Evolutionary conservation across 1,284 basidiomycete species (phyloP), one percentile per base, ranked within the genome.

Genomic region (Kwoniella shivajii): DNA sequence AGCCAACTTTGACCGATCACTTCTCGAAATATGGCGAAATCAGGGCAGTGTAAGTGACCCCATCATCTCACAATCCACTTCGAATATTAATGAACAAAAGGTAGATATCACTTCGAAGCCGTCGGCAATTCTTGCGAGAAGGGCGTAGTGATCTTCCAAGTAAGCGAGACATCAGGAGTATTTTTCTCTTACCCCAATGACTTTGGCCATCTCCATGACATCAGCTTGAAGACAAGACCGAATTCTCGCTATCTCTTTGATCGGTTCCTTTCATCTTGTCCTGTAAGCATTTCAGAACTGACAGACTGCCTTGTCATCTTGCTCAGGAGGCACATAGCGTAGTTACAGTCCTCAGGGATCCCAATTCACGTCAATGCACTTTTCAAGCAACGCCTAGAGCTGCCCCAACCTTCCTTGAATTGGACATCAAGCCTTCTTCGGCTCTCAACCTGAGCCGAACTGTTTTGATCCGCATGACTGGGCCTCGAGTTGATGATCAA

Each of bases 121-220:
- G 47, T 50, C 5, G 55, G 57, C 7, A 46, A 56, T 13, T 47
- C 7, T 9, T 52, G 50, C 18, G 64, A 69, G 20, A 63, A 63
- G 44, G 63, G 43, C 14, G 54, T 63, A 13, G 66, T 75, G 4
- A 62, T 75, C 5, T 75, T 70, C 45, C 29, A 65, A 3, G 73
- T 70, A 36, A 62, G 68, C 53, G 27, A 16, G n/a, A n/a, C n/a
- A n/a, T n/a, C n/a, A n/a, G n/a, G n/a, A n/a, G n/a, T n/a, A n/a
- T n/a, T n/a, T n/a, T n/a, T n/a, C n/a, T 20, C 26, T 10, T 16
- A 3, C 14, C 18, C 24, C 1, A 20, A 24, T 4, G n/a, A 26
- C 2, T 4, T 6, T 26, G 7, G 34, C 51, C 9, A 18, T 10
- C 18, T n/a, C n/a, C n/a, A n/a, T n/a, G n/a, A n/a, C n/a, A n/a